Evolutionary conservation across 768 basidiomycete species (phyloP), one percentile per base, ranked within the genome.

Genomic region (Macrolepiota fuliginosa): DNA sequence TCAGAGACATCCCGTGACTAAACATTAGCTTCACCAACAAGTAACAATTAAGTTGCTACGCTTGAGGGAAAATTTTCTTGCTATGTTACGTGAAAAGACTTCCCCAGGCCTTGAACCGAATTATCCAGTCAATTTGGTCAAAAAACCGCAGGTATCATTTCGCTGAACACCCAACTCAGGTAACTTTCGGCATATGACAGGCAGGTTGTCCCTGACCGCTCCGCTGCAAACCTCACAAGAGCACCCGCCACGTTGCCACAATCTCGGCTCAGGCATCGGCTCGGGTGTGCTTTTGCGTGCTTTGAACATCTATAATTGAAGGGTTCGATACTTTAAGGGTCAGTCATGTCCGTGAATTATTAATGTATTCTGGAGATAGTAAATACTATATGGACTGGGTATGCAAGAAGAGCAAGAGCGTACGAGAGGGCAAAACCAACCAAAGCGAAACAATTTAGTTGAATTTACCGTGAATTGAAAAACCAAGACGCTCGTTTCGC

Each of bases 401-500:
- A 69, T 70, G 67, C 64, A 45, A 54, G 39, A 61, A 51, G 32
- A 61, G 66, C 50, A 63, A 64, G 62, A 62, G 61, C 15, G 60
- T 45, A 62, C 57, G 39, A 65, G 32, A 32, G 40, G 32, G 57
- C 36, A 63, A 12, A 64, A 55, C 49, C 53, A 54, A 39, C 29
- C 29, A 37, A 46, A 32, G 39, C 19, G 13, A 55, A 29, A 51
- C 29, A 58, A 37, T 46, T 29, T 32, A 55, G 40, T 35, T 35
- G 42, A 62, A 45, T 68, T 83, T 77, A 89, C 72, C 90, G 87
- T 66, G 90, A 87, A 73, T 89, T 90, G 82, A 94, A 94, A 77
- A 94, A 94, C 92, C 92, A 94, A 61, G 92, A 94, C 56, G 92
- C 91, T 64, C 92, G 91, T 79, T 94, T 94, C 66, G 90, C 91